A percentile compares a stretch with the other conserved stretches of the same genome.
These are phyloP conservation scores for Gyrodon lividus DNA, from an alignment of 768 basidiomycete genomes.

Conservation along the genomic window DNA sequence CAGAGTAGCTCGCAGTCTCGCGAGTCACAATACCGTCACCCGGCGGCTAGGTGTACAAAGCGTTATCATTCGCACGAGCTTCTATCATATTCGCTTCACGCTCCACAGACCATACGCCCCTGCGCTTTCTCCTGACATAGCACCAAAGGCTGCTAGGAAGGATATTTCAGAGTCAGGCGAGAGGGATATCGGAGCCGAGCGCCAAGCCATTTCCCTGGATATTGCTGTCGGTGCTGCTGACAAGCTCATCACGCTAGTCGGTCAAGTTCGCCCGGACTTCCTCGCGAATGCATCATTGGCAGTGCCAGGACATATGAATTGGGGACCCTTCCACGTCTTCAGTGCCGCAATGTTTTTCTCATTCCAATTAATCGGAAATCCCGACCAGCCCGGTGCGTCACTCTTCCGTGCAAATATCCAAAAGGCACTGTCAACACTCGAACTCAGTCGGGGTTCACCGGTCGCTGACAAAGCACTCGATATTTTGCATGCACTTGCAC, in stretches of 20 bases:
- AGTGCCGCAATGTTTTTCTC: conserved; percentile 89
- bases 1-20: conserved; percentile 68
- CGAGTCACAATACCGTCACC: conserved; percentile 54
- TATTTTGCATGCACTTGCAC: conserved; percentile 68
- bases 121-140: conserved; percentile 20
- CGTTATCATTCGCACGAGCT: conserved; percentile 74
- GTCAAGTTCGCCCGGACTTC: conserved; percentile 75
- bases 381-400: conserved; percentile 75
- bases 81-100: conserved; percentile 81
- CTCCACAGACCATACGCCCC: conserved; percentile 76
- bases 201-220: conserved; percentile 59
- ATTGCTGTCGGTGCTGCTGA: conserved; percentile 76
- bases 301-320: conserved; percentile 81
- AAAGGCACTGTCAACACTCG: conserved; percentile 64
- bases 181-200: conserved; percentile 34
- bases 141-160: conserved; percentile 21
- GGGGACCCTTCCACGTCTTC: conserved; percentile 83
- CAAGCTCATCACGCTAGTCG: conserved; percentile 74
- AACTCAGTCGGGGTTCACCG: conserved; percentile 59
- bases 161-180: conserved; percentile 31
- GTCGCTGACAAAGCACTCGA: conserved; percentile 75
- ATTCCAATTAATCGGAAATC: conserved; percentile 81
- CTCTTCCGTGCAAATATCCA: conserved; percentile 75
- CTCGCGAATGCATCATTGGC: conserved; percentile 64
- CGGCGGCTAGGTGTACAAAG: conserved; percentile 78